Conservation (phyloP, 805 yeast species). For the Wickerhamiella cacticola region DNA sequence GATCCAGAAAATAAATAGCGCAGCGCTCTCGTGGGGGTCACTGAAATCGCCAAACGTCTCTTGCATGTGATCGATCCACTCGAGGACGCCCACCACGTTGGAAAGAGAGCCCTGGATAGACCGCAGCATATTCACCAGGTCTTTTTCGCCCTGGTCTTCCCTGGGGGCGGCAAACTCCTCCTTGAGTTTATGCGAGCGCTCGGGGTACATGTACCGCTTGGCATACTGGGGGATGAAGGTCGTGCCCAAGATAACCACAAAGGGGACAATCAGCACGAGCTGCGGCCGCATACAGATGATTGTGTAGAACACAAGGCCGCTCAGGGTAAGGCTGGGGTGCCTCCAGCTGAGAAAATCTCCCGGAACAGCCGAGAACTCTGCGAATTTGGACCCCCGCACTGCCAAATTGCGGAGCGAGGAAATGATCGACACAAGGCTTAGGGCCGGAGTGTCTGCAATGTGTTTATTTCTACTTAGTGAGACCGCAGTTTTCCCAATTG, state of each 20-base stretch:
- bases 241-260: constrained; percentile 42
- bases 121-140: constrained; percentile 19
- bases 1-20: constrained; percentile 35
- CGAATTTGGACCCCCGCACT: constrained; percentile 3
- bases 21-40: constrained; percentile 56
- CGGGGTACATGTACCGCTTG: constrained; percentile 19
- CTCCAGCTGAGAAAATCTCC: constrained; percentile 63
- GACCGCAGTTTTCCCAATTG: constrained; percentile 1
- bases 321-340: constrained; percentile 55
- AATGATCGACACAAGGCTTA: constrained; percentile 9
- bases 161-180: not conserved
- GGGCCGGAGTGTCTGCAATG: constrained; percentile 1
- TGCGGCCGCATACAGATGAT: constrained; percentile 62
- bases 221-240: constrained; percentile 59
- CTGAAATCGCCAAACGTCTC: constrained; percentile 56
- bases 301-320: constrained; percentile 48
- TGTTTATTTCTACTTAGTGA: not conserved
- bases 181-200: constrained; percentile 1
- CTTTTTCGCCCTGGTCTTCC: constrained; percentile 13
- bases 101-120: constrained; percentile 51
- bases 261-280: constrained; percentile 51
- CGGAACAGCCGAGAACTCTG: constrained; percentile 20
- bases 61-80: constrained; percentile 42
- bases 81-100: constrained; percentile 40
- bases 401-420: constrained; percentile 9